Percentiles rank a stretch among this genome's conserved stretches.
Conservation (phyloP, 2,329 filamentous ascomycete species). For the Verticillium klebahnii region DNA sequence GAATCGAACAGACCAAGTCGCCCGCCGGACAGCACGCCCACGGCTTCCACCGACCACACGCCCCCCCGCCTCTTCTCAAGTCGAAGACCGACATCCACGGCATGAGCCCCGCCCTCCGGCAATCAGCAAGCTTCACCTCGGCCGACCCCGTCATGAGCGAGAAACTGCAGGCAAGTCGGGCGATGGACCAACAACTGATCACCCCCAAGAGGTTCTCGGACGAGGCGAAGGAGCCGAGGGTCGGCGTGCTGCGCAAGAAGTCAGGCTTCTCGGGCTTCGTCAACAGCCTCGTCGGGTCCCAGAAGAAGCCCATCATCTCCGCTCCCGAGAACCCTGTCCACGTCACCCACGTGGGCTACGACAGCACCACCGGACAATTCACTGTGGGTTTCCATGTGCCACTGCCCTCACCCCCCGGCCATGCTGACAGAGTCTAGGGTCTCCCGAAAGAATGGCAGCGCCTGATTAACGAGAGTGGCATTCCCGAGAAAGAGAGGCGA, state of each 20-base stretch:
- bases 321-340: constrained; percentile 96
- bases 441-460: constrained; percentile 98
- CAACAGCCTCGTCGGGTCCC: constrained; percentile 77
- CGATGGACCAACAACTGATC: constrained; percentile 38
- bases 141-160: constrained; percentile 46
- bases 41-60: constrained; percentile 21
- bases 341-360: constrained; percentile 95
- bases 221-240: constrained; percentile 62
- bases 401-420: constrained; percentile 5
- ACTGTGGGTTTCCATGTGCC: constrained; percentile 56
- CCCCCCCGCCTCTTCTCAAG: constrained; percentile 34
- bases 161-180: constrained; percentile 28
- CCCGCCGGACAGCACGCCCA: constrained; percentile 19
- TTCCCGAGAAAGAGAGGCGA: constrained; percentile 91
- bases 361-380: constrained; percentile 93
- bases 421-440: constrained; percentile 52
- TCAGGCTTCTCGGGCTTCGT: constrained; percentile 85
- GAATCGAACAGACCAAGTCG: constrained; percentile 50
- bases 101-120: constrained; percentile 54
- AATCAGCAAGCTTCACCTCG: constrained; percentile 61
- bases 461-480: constrained; percentile 90
- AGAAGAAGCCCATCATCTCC: constrained; percentile 91
- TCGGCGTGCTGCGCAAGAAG: constrained; percentile 69
- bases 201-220: constrained; percentile 74
- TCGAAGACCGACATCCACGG: constrained; percentile 48